phyloP scores from a whole-genome alignment of 371 early-diverging fungal genomes.

The Rhizoclosmatium hyalinum region DNA sequence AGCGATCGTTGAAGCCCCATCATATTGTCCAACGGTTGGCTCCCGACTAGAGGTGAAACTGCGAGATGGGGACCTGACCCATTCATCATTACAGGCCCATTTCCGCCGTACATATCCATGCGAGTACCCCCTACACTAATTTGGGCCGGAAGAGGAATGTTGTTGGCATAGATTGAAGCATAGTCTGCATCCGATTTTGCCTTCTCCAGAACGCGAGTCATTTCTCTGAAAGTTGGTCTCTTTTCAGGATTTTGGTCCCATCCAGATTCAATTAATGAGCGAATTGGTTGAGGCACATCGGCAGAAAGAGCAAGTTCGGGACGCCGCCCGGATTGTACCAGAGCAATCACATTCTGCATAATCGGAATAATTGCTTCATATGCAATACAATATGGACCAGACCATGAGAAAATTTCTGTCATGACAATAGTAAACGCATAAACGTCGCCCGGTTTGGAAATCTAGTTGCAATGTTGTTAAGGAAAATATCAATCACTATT shows the following conservation, averaged over 20 bases:
- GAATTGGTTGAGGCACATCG: slow-evolving; percentile 25
- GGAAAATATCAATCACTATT: neutral
- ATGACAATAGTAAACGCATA: slow-evolving; percentile 34
- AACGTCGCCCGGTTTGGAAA: slow-evolving; percentile 33
- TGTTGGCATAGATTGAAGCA: slow-evolving; percentile 8
- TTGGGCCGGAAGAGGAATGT: neutral
- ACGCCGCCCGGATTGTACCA: slow-evolving; percentile 28
- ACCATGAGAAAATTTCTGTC: slow-evolving; percentile 36
- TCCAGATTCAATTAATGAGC: slow-evolving; percentile 28
- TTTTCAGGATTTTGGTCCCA: slow-evolving; percentile 29
- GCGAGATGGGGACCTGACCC: neutral
- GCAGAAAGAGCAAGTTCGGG: slow-evolving; percentile 22
- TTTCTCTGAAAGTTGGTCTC: slow-evolving; percentile 27
- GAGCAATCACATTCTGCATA: slow-evolving; percentile 28
- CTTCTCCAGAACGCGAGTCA: slow-evolving; percentile 22
- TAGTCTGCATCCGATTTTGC: slow-evolving; percentile 29
- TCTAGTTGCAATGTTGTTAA: neutral
- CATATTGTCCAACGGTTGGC: slow-evolving; percentile 21
- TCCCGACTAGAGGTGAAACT: neutral
- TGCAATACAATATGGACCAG: slow-evolving; percentile 31
- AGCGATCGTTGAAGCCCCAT: neutral
- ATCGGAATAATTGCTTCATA: slow-evolving; percentile 28
- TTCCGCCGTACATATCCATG: neutral
- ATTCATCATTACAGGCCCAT: neutral
- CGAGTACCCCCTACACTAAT: neutral